These are phyloP conservation scores for Diplodia seriata DNA, from an alignment of 2,329 filamentous ascomycete species.

Conservation along the genomic window DNA sequence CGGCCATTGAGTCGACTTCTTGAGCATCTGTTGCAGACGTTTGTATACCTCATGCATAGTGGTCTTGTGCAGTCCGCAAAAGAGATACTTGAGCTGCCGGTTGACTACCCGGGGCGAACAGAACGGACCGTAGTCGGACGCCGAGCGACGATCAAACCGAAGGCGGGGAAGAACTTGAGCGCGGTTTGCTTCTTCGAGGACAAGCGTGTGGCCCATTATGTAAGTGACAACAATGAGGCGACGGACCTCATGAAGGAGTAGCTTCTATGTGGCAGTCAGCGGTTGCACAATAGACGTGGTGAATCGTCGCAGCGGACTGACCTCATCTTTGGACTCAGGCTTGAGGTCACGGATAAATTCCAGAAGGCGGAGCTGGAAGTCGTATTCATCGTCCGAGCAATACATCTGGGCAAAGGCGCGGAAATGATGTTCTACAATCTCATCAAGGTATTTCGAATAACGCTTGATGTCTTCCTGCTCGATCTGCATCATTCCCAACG, in stretches of 20 bases:
- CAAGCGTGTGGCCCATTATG: conserved; percentile 58
- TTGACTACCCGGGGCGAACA: conserved; percentile 57
- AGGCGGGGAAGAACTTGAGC: conserved; percentile 41
- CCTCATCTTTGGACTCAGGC: conserved; percentile 50
- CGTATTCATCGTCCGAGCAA: conserved; percentile 55
- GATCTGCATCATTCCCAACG: conserved; percentile 55
- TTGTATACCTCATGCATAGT: conserved; percentile 54
- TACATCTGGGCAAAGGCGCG: conserved; percentile 52
- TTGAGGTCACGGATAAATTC: conserved; percentile 50
- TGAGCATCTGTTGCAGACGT: conserved; percentile 56
- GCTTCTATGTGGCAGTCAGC: conserved; percentile 40
- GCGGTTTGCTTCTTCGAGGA: conserved; percentile 51
- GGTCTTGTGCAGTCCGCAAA: conserved; percentile 51
- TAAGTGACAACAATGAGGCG: conserved; percentile 57
- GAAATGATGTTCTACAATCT: conserved; percentile 51
- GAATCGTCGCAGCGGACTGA: conserved; percentile 34
- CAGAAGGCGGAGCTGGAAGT: conserved; percentile 53
- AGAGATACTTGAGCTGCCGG: conserved; percentile 59
- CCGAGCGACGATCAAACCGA: conserved; percentile 44
- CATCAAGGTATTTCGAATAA: conserved; percentile 55
- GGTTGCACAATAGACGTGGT: conserved; percentile 22
- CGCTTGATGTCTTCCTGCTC: conserved; percentile 53
- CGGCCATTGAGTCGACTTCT: conserved; percentile 44
- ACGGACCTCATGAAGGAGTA: conserved; percentile 53
- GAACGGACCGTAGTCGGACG: conserved; percentile 42